Base-by-base conservation (phyloP, 2,329 filamentous ascomycete genomes). In the Phialophora tarda region DNA sequence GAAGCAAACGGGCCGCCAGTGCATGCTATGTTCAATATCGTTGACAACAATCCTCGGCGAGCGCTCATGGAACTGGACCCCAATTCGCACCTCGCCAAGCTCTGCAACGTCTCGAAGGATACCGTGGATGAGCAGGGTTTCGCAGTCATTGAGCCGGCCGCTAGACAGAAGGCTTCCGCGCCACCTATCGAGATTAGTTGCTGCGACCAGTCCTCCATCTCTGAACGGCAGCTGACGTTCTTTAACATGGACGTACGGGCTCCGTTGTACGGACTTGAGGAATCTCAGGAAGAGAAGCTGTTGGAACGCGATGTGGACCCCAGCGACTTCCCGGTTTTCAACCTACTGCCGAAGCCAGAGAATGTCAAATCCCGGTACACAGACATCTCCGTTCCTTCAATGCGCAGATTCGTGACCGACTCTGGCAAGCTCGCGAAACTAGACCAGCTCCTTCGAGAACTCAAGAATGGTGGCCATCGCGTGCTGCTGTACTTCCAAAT, bases 401-500 rank as follows among this genome's bases (percentile, higher is more conserved):
- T 99, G 95, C 90, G 89, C 58, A 92, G 93, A 72, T 99, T 99
- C 75, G 95, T 99, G 66, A 98, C 94, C 1, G 95, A 98, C 79
- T 97, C 93, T 61, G 95, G 95, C 75, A 99, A 99, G 82, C 86
- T 99, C 67, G 93, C 93, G 55, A 92, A 93, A 76, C 84, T 99
- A 59, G 95, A 99, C 77, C 85, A 91, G 71, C 84, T 99, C 21
- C 85, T 99, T 14, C 91, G 91, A 77, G 86, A 93, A 77, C 88
- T 99, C 74, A 99, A 98, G 84, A 90, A 92, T 69, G 91, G 91
- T 69, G 91, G 91, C 41, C 95, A 99, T 74, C 93, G 95, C 75
- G 95, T 99, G 24, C 84, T 99, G 62, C 83, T 99, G 23, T 99
- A 99, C 84, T 99, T 99, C 91, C 95, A 99, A 83, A 99, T 99